These are phyloP conservation scores for Acrasis kona DNA, from an alignment of 78 protist genomes.

Conservation along the genomic window DNA sequence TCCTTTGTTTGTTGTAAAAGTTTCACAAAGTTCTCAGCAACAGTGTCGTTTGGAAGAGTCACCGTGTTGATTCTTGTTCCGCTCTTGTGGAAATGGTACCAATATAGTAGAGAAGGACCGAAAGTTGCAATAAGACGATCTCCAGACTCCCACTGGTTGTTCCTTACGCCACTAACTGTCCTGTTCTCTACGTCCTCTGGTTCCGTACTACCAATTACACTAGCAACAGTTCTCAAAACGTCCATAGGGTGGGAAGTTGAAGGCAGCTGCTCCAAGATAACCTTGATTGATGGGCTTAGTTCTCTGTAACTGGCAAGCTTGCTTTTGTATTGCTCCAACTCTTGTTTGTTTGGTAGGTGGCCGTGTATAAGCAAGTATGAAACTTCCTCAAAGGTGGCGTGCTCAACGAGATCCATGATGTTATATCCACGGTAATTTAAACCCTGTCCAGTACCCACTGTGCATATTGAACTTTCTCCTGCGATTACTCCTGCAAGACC, in stretches of 20 bases:
- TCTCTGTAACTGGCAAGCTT: neutral
- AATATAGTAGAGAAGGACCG: neutral
- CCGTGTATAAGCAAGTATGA: constrained; percentile 20
- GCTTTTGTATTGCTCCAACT: neutral
- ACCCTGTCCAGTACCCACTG: neutral
- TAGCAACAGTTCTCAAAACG: neutral
- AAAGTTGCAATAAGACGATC: neutral
- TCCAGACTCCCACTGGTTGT: neutral
- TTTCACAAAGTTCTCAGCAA: constrained; percentile 20
- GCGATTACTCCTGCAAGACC: neutral
- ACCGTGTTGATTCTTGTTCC: neutral
- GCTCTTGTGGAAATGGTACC: neutral
- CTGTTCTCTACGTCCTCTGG: neutral
- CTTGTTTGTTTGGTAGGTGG: constrained; percentile 20
- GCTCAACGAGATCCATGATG: constrained; percentile 30
- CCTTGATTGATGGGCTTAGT: neutral
- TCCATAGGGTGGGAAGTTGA: neutral
- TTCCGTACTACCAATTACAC: neutral
- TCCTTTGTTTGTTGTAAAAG: constrained; percentile 21
- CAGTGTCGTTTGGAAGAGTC: neutral
- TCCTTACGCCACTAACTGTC: neutral
- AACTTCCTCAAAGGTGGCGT: constrained; percentile 27
- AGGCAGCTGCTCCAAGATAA: neutral
- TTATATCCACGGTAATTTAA: constrained; percentile 1
- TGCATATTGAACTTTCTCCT: neutral